Evolutionary conservation across 75 land plant species (phyloP), one percentile per base, ranked within the genome.

Genomic region (Sequoia sempervirens): DNA sequence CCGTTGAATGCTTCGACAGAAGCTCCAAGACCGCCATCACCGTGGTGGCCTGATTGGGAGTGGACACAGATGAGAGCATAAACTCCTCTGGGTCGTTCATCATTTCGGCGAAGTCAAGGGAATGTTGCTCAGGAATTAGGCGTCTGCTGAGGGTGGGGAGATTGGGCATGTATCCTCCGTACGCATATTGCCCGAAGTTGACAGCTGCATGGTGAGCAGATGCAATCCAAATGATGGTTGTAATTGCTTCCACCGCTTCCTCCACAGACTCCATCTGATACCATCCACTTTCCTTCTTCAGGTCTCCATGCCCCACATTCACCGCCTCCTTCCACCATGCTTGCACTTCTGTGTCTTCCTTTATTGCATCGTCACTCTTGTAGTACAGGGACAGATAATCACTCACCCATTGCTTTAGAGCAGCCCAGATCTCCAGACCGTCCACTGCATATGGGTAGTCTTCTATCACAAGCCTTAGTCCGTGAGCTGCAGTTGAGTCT

Each of bases 141-240:
- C 13, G 83, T 23, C 87, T 84, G 34, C 82, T 45, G 23, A 85
- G 43, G 7, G 90, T 85, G 14, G 93, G 91, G 1, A 86, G 84
- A 70, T 90, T 88, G 12, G 91, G 88, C 68, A 86, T 53, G 88
- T 85, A 90, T 1, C 87, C 91, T 3, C 80, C 91, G 53, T 80
- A 90, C 2, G 83, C 78, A 73, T 87, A 90, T 46, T 92, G 90
- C 73, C 90, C 88, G 54, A 88, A 92, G 87, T 90, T 92, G 72
- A 88, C 84, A 2, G 53, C 53, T 12, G 53, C 53, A 36, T 92
- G 92, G 47, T 90, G 92, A 38, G 87, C 86, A 1, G 90, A 91
- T 3, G 85, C 86, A 18, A 89, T 43, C 90, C 90, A 87, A 3
- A 87, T 87, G 32, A 89, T 52, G n/a, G 86, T 85, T 1, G 88